phyloP scores from a whole-genome alignment of 2,329 filamentous ascomycete species.

The Microcera coccophila region DNA sequence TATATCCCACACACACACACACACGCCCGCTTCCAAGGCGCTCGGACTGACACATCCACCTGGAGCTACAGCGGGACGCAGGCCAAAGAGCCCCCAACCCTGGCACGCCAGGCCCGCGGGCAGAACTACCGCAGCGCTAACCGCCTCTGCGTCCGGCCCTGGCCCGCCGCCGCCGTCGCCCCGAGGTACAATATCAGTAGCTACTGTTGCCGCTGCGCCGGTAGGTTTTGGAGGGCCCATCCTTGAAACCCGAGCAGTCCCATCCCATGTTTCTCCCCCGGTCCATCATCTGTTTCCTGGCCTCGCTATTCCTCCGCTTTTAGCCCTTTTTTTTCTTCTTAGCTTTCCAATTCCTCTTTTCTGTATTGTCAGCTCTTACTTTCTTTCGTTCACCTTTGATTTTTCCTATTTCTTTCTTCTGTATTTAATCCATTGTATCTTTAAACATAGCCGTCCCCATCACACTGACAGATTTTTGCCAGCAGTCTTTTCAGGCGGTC shows the following conservation, averaged over 20 bases:
- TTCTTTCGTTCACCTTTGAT: background rate
- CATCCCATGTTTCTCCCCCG: too few relatives aligned
- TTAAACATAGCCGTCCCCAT: too few relatives aligned
- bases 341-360: background rate
- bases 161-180: slow-evolving; percentile 5
- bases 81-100: background rate
- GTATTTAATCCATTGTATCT: background rate
- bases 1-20: background rate
- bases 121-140: slow-evolving; percentile 3
- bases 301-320: background rate
- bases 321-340: slow-evolving; percentile 1
- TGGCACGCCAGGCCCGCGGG: background rate
- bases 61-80: background rate
- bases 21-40: background rate
- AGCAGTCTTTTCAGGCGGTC: background rate
- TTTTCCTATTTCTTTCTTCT: background rate
- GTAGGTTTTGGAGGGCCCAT: background rate
- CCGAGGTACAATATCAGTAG: background rate
- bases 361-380: background rate
- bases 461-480: background rate
- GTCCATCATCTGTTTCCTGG: background rate
- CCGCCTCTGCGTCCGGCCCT: slow-evolving; percentile 6
- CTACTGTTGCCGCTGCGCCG: background rate
- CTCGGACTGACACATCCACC: background rate
- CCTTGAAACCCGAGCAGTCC: too few relatives aligned